phyloP scores from a whole-genome alignment of 768 basidiomycete genomes.

The Phlebiopsis flavidoalba region DNA sequence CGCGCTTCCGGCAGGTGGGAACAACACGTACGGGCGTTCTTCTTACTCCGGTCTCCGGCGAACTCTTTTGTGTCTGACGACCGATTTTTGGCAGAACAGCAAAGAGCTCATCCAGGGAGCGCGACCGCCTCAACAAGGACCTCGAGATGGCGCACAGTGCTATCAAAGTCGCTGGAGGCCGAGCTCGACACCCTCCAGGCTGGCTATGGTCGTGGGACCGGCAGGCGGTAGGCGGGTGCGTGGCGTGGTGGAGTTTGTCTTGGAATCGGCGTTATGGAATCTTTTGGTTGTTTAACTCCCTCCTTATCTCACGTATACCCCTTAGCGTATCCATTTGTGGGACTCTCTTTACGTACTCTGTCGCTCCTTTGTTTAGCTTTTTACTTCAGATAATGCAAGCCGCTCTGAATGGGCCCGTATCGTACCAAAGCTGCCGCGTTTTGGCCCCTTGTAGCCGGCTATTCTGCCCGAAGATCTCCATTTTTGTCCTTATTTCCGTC shows the following conservation, averaged over 20 bases:
- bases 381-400: background rate
- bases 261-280: background rate
- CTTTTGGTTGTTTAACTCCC: background rate
- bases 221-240: slow-evolving; percentile 43
- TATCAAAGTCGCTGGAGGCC: slow-evolving; percentile 86
- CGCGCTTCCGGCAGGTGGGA: slow-evolving; percentile 99
- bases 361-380: background rate
- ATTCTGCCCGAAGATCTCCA: too few species aligned
- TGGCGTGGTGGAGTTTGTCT: background rate
- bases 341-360: background rate
- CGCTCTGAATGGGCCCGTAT: too few species aligned
- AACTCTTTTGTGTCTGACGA: slow-evolving; percentile 12
- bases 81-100: too few species aligned
- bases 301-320: slow-evolving; percentile 1
- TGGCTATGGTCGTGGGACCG: slow-evolving; percentile 74
- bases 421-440: too few species aligned
- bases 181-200: slow-evolving; percentile 89
- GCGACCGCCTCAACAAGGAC: slow-evolving; percentile 98
- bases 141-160: slow-evolving; percentile 88
- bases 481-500: background rate
- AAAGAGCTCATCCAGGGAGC: slow-evolving; percentile 93
- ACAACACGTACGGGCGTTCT: slow-evolving; percentile 72
- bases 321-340: background rate
- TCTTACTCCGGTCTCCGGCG: background rate
- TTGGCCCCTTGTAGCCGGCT: too few species aligned